A percentile compares a stretch with the other conserved stretches of the same genome.
phyloP scores from a whole-genome alignment of 2,329 filamentous ascomycete species.

The Penicillium sp. region DNA sequence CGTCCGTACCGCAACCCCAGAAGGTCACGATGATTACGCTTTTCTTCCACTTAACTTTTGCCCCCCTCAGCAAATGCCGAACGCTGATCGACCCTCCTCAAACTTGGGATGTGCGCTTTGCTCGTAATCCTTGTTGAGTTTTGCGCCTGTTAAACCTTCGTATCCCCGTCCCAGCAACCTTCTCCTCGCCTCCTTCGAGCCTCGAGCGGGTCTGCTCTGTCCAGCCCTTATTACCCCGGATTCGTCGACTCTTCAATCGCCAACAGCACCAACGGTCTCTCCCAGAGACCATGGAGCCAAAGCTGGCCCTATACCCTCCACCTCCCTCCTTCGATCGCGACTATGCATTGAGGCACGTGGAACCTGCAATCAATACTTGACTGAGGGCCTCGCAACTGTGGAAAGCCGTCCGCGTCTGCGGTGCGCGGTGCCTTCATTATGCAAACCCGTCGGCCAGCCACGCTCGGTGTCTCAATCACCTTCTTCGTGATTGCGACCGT shows the following conservation, averaged over 20 bases:
- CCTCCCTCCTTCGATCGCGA: not conserved
- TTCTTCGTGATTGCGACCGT: conserved; percentile 67
- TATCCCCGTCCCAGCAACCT: not conserved
- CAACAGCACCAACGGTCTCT: conserved; percentile 2
- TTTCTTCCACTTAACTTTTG: not conserved
- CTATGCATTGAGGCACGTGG: not conserved
- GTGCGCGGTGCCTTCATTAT: conserved; percentile 26
- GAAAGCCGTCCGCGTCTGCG: not conserved
- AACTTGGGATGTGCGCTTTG: not conserved
- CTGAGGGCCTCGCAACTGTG: conserved; percentile 4
- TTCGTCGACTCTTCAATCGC: not conserved
- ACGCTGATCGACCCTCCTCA: not conserved
- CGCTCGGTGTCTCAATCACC: conserved; percentile 47
- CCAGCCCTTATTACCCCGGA: conserved; percentile 16
- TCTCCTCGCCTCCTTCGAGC: not conserved
- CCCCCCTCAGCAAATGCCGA: not conserved
- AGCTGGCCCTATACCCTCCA: conserved; percentile 5
- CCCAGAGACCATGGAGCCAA: conserved; percentile 8
- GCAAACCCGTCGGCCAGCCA: conserved; percentile 39
- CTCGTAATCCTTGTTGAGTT: not conserved
- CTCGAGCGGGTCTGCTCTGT: not conserved
- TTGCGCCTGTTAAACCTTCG: not conserved
- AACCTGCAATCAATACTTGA: not conserved
- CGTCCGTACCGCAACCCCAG: too few species aligned
- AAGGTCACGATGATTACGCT: not conserved